Percentiles rank a stretch among this genome's conserved stretches.
These are phyloP conservation scores for Nicotiana knightiana DNA, from an alignment of 257 asterid species.

Conservation along the genomic window DNA sequence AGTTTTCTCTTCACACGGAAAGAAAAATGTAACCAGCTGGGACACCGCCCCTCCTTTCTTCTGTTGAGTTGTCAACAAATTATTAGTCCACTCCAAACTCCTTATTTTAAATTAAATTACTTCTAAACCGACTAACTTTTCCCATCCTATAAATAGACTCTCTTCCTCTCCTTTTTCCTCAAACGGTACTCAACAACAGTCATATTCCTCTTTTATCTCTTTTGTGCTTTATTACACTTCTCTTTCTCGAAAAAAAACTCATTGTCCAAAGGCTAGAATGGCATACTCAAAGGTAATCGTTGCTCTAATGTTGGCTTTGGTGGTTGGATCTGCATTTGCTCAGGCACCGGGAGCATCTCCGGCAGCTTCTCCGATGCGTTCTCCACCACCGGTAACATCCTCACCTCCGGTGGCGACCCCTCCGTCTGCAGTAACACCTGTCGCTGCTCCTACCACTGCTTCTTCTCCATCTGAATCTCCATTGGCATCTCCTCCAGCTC, in stretches of 20 bases:
- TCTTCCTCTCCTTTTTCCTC: background rate
- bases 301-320: conserved; percentile 26
- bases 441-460: background rate
- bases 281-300: conserved; percentile 17
- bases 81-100: background rate
- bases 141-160: background rate
- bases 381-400: conserved; percentile 22
- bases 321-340: conserved; percentile 33
- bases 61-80: background rate
- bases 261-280: background rate
- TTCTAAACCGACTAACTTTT: background rate
- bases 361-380: conserved; percentile 28
- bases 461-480: conserved; percentile 17
- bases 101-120: too few species aligned
- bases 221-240: background rate
- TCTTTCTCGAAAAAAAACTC: too few species aligned
- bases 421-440: conserved; percentile 12
- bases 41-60: background rate
- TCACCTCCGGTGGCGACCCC: conserved; percentile 14
- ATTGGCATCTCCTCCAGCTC: conserved; percentile 30
- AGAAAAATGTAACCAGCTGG: background rate
- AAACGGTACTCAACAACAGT: background rate
- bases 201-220: background rate
- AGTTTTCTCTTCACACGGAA: conserved; percentile 11
- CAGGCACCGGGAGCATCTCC: conserved; percentile 49